phyloP scores from a whole-genome alignment of 306 rosid species.

The Cucumis hystrix region DNA sequence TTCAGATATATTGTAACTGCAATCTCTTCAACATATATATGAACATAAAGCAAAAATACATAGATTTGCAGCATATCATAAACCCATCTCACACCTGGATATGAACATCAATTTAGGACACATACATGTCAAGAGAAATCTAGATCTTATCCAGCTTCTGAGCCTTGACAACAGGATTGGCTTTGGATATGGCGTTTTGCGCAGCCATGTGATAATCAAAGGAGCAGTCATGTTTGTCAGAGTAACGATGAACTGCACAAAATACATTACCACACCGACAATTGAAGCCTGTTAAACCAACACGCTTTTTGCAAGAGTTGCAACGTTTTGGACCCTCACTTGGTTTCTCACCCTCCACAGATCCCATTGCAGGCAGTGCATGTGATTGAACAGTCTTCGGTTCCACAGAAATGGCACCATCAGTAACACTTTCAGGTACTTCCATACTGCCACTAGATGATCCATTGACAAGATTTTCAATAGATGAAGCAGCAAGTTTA shows the following conservation, averaged over 20 bases:
- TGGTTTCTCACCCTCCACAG: conserved; percentile 34
- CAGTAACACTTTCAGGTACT: conserved; percentile 25
- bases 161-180: conserved; percentile 85
- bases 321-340: conserved; percentile 82
- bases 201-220: conserved; percentile 83
- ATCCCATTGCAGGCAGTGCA: conserved; percentile 27
- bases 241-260: conserved; percentile 79
- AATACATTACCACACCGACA: conserved; percentile 73
- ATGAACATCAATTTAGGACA: conserved; percentile 27
- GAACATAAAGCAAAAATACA: neutral
- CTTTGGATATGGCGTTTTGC: conserved; percentile 65
- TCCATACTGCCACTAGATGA: conserved; percentile 45
- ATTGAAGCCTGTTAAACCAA: conserved; percentile 81
- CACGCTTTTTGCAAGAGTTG: conserved; percentile 70
- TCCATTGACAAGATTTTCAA: conserved; percentile 73
- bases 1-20: conserved; percentile 5
- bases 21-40: neutral
- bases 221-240: conserved; percentile 73
- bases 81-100: conserved; percentile 19
- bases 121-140: conserved; percentile 18
- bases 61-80: conserved; percentile 5
- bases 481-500: conserved; percentile 70
- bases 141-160: conserved; percentile 85
- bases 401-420: conserved; percentile 26
- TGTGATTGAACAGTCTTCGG: conserved; percentile 27